Evolutionary conservation across 208 protist genomes (phyloP), one percentile per base, ranked within the genome.

Genomic region (Pavlovales sp.): DNA sequence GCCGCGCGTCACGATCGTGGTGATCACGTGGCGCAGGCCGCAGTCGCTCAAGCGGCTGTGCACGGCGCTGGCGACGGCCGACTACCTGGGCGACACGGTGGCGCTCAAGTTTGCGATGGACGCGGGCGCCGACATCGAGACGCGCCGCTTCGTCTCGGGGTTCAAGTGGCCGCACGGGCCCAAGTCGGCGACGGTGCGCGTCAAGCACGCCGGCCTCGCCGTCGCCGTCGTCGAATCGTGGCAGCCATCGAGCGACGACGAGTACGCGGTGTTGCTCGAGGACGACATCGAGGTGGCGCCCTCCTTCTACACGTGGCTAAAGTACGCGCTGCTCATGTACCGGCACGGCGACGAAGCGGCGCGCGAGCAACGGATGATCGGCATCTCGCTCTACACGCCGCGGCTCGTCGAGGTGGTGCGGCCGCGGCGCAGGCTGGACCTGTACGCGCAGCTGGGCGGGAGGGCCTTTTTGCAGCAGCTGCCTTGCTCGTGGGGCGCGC

Each of bases 251-350:
- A 40, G 39, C 26, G 67, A 76, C 37, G 83, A 87, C 40, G 57
- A 87, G 67, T 67, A 87, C 83, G 41, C 76, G 38, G 20, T 87
- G 7, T 67, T 67, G 39, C 83, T 87, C 47, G 83, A 87, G 83
- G 83, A 87, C 41, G 83, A 87, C 71, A 87, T 87, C 67, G 83
- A 87, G 67, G 83, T 87, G 40, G 76, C 83, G 57, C 83, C 83
- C 57, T 67, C 76, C 18, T 87, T 41, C 71, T 87, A 87, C 83
- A 46, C 39, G 67, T 87, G 83, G 83, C 71, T 87, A 34, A 67
- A 42, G 67, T 67, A 67, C 39, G 83, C 71, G 38, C 32, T n/a
- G 71, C 57, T 67, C 71, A 20, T 39, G 34, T 87, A 79, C 67
- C 57, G 83, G 18, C 5, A 37, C 42, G 32, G 39, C 30, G 83